Evolutionary conservation across 2,329 filamentous ascomycete genomes (phyloP), one percentile per base, ranked within the genome.

Genomic region (Geosmithia flava): DNA sequence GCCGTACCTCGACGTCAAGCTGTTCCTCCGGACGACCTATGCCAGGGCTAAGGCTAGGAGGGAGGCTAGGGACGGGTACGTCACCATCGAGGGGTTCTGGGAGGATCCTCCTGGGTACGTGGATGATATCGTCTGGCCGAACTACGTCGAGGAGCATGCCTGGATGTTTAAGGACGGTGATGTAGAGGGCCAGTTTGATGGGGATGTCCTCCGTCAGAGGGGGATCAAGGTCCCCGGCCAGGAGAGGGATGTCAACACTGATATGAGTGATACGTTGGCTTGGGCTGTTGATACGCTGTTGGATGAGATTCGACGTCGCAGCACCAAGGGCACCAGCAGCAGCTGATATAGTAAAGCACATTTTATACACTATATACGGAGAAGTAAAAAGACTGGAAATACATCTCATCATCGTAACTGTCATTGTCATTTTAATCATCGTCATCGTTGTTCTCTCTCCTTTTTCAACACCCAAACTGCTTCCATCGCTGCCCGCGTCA

Each of bases 91-190:
- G 58, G 91, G 90, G 27, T 98, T 96, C 68, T 98, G 93, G 93
- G 76, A 82, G 49, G 93, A 98, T 63, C 93, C 93, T 0, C 88
- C 88, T 0, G 90, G 87, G 0, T 98, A 97, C 62, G 89, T 97
- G 39, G 90, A 97, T 62, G 78, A 85, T 61, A 77, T 98, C 48
- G 93, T 98, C 4, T 98, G 93, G 93, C 91, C 91, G 3, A 91
- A 95, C 57, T 97, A 96, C 64, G 86, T 85, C 3, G 72, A 76
- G 47, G 80, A 88, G 56, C 90, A 97, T 67, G 70, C 71, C 20
- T 95, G 87, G 74, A 69, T 98, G 62, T 93, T 96, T 59, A 65
- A 81, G 53, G 67, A 69, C 7, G 83, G 78, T 0, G 69, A 90
- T 59, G 85, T 87, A 0, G 76, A 85, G 55, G 76, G 76, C 0